phyloP scores from a whole-genome alignment of 1,284 basidiomycete species.

The Phellopilus nigrolimitatus region DNA sequence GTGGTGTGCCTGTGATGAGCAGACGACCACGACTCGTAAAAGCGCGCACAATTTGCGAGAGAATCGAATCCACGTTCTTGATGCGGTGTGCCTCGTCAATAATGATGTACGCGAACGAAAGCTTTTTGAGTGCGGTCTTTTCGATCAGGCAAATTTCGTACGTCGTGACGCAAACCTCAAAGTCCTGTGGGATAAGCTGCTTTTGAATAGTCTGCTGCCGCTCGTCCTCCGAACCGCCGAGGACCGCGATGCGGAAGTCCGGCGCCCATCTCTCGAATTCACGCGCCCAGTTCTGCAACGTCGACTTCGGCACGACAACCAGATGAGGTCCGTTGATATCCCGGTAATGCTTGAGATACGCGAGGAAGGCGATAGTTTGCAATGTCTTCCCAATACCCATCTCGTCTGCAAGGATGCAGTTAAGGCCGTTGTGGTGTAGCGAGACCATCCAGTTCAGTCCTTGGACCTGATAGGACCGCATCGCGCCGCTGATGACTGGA shows the following conservation, averaged over 20 bases:
- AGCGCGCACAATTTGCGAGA: constrained; percentile 91
- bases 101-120: constrained; percentile 96
- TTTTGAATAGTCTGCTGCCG: constrained; percentile 77
- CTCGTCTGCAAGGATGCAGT: constrained; percentile 91
- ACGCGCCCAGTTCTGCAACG: constrained; percentile 94
- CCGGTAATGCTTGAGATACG: constrained; percentile 87
- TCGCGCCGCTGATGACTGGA: constrained; percentile 80
- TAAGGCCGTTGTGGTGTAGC: constrained; percentile 88
- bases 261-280: constrained; percentile 94
- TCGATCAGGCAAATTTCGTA: constrained; percentile 99
- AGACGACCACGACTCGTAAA: constrained; percentile 88
- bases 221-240: constrained; percentile 90
- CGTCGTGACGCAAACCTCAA: constrained; percentile 93
- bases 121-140: constrained; percentile 87
- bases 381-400: constrained; percentile 99
- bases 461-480: constrained; percentile 95
- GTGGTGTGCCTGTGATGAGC: constrained; percentile 94
- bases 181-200: constrained; percentile 82
- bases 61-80: constrained; percentile 97
- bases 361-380: constrained; percentile 96
- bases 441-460: constrained; percentile 98
- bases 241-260: constrained; percentile 77
- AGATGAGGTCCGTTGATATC: constrained; percentile 82
- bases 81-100: constrained; percentile 99
- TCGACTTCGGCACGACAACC: constrained; percentile 96